phyloP scores from a whole-genome alignment of 225 moss, liverwort and hornwort genomes.

The Asterella californica region DNA sequence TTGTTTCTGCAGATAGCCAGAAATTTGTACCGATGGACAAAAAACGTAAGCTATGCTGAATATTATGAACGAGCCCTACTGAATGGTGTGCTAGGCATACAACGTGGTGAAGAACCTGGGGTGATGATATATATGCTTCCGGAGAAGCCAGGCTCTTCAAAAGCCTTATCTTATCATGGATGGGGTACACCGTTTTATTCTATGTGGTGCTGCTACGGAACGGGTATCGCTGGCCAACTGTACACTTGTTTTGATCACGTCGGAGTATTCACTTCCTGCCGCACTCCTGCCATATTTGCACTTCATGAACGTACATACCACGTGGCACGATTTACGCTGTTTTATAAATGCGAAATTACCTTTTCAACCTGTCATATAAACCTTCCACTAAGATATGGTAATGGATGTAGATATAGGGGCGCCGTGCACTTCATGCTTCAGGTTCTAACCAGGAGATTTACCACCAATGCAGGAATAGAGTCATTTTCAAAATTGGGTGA shows the following conservation, averaged over 20 bases:
- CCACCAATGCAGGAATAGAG: conserved; percentile 58
- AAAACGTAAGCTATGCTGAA: conserved; percentile 65
- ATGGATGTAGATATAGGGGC: neutral
- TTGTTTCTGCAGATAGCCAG: conserved; percentile 61
- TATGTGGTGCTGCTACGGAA: conserved; percentile 99
- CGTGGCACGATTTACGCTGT: neutral
- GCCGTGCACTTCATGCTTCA: neutral
- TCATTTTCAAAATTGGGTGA: conserved; percentile 96
- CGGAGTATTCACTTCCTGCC: neutral
- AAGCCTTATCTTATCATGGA: conserved; percentile 87
- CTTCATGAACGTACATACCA: neutral
- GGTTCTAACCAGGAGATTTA: neutral
- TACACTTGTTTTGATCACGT: neutral
- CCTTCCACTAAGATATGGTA: neutral
- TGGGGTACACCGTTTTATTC: conserved; percentile 89
- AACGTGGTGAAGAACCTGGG: conserved; percentile 87
- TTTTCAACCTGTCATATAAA: neutral
- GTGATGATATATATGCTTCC: conserved; percentile 99
- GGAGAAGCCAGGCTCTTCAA: conserved; percentile 72
- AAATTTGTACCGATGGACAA: conserved; percentile 88
- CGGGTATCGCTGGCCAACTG: conserved; percentile 40
- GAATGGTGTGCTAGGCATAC: conserved; percentile 81
- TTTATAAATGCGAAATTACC: neutral
- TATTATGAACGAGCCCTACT: conserved; percentile 85
- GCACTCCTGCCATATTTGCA: neutral